Base-by-base conservation (phyloP, 1,139 yeast species). In the Scheffersomyces cryptocercus region DNA sequence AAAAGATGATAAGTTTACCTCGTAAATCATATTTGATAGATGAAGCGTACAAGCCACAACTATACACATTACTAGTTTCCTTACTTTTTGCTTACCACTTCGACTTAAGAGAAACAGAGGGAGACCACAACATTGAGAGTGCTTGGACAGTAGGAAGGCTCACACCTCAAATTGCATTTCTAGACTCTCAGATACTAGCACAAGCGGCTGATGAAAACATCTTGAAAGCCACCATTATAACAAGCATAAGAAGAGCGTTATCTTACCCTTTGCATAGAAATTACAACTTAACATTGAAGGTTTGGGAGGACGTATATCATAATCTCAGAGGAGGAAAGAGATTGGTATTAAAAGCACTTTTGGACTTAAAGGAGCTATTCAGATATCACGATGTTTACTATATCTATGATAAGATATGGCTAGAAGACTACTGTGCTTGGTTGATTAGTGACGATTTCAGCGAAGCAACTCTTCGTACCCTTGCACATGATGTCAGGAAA, bases 71-170 rank as follows among this genome's bases (percentile, higher is more conserved):
- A 1, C 62, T 91, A 0, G 59, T 88, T 0, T 81, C 88, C 15
- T 50, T 90, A 1, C 56, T 93, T 15, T 93, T 87, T 64, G 82
- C 88, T 0, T 85, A 82, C 54, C 77, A 80, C 45, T 90, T 84
- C 58, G 98, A 93, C 49, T 61, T 76, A 39, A 69, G 97, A 33
- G 87, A 86, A 42, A 85, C 82, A 28, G 79, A 75, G 56, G 96
- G 95, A 8, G 95, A 87, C 16, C 81, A 82, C 42, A 88, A 82
- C 15, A 82, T 86, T 7, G 99, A 93, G 64, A 86, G 96, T 48
- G 90, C 95, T 0, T 93, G 98, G 99, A 85, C 95, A 0, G 77
- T 93, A 11, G 98, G 98, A 1, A 89, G 85, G 55, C 61, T 93
- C 30, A 70, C 84, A 0, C 96, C 98, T 0, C 93, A 88, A 54